Evolutionary conservation across 148 eudicot species (phyloP).

Genomic region (Rhododendron griersonianum): DNA sequence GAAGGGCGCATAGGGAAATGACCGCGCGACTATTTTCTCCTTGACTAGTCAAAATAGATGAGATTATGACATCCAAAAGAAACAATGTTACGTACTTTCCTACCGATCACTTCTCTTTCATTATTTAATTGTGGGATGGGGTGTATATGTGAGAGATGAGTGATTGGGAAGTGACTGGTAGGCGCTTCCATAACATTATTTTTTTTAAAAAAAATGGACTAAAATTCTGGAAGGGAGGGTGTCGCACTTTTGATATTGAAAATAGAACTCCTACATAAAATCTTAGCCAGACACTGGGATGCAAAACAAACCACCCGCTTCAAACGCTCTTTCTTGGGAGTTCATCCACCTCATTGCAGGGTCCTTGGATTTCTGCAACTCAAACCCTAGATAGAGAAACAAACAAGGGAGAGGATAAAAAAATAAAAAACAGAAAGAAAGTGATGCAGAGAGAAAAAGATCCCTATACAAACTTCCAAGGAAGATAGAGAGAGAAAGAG

Average conservation of each 20-base stretch:
- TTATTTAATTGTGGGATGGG: too few relatives aligned
- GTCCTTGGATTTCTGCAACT: constrained; percentile 1
- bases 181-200: too few relatives aligned
- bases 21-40: background rate
- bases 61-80: background rate
- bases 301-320: background rate
- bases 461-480: background rate
- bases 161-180: too few relatives aligned
- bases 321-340: constrained; percentile 2
- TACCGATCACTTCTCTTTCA: too few relatives aligned
- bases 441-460: background rate
- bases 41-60: background rate
- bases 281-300: background rate
- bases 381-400: constrained; percentile 3
- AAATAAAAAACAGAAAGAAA: background rate
- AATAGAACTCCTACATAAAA: background rate
- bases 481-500: background rate
- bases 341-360: background rate
- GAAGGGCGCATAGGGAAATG: background rate
- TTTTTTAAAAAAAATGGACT: too few relatives aligned
- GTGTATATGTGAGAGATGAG: too few relatives aligned
- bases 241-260: too few relatives aligned
- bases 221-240: too few relatives aligned
- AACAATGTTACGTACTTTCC: background rate
- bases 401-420: background rate